Conservation (phyloP, 352 stramenopile species). For the Pythium grandisporangium region DNA sequence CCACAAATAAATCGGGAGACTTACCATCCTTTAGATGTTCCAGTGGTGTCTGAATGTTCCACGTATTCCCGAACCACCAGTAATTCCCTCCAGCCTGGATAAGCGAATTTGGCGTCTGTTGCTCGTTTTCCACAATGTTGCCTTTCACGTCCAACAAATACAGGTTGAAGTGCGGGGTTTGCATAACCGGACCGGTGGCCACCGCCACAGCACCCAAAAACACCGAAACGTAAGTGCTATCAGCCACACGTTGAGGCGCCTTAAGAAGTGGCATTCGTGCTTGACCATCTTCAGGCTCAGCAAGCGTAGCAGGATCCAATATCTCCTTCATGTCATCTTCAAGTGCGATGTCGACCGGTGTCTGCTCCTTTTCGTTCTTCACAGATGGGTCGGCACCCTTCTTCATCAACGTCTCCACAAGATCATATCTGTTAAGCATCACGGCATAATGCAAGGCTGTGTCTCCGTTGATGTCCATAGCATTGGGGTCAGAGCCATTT, state of each 20-base stretch:
- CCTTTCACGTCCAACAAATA: constrained; percentile 77
- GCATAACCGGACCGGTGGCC: constrained; percentile 76
- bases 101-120: constrained; percentile 77
- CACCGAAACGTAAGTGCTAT: constrained; percentile 84
- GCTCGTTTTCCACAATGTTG: constrained; percentile 52
- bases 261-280: constrained; percentile 31
- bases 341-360: constrained; percentile 53
- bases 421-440: constrained; percentile 67
- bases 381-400: constrained; percentile 68
- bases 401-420: constrained; percentile 84
- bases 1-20: constrained; percentile 1
- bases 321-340: constrained; percentile 79
- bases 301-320: constrained; percentile 43
- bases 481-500: constrained; percentile 74
- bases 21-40: constrained; percentile 83
- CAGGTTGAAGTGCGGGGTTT: constrained; percentile 83
- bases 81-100: constrained; percentile 83
- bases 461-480: constrained; percentile 71
- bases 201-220: constrained; percentile 77
- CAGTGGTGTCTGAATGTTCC: constrained; percentile 77
- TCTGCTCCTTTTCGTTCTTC: constrained; percentile 62
- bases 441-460: constrained; percentile 83
- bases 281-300: constrained; percentile 19
- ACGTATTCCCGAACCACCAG: constrained; percentile 87
- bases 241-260: constrained; percentile 37